These are phyloP conservation scores for Pelargonium myrrhifolium DNA, from an alignment of 441 rosid species.

Conservation along the genomic window DNA sequence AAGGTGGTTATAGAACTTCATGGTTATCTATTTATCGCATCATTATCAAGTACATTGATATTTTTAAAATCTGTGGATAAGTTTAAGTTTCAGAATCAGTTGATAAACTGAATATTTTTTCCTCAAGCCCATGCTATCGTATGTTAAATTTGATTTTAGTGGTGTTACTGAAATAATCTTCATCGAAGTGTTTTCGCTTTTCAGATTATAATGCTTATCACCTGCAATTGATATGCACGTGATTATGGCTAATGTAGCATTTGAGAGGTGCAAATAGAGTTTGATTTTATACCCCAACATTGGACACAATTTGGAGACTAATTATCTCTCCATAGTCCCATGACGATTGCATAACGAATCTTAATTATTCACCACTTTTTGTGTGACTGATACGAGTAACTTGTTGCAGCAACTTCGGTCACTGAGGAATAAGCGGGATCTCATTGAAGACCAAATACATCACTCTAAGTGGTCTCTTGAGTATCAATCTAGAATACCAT, in stretches of 20 bases:
- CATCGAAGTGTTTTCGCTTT: neutral
- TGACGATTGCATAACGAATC: neutral
- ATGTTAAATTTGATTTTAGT: neutral
- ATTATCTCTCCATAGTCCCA: neutral
- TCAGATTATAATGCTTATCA: neutral
- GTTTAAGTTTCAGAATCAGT: neutral
- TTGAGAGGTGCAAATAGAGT: neutral
- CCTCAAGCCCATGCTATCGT: neutral
- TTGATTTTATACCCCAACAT: neutral
- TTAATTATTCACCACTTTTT: neutral
- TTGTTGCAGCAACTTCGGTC: slow-evolving; percentile 59
- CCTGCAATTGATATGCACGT: neutral
- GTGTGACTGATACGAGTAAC: slow-evolving; percentile 10
- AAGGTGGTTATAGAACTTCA: slow-evolving; percentile 42
- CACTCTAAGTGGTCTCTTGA: slow-evolving; percentile 77
- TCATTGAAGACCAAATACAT: slow-evolving; percentile 77
- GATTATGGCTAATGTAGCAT: neutral
- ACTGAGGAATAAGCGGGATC: slow-evolving; percentile 77
- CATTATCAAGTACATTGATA: neutral
- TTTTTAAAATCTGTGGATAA: neutral
- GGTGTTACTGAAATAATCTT: neutral
- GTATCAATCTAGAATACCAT: slow-evolving; percentile 27
- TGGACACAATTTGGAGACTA: neutral
- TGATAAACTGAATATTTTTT: neutral
- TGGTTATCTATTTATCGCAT: neutral